Base-by-base conservation (phyloP, 2,329 filamentous ascomycete genomes). In the Ceratocystiopsis sp. region DNA sequence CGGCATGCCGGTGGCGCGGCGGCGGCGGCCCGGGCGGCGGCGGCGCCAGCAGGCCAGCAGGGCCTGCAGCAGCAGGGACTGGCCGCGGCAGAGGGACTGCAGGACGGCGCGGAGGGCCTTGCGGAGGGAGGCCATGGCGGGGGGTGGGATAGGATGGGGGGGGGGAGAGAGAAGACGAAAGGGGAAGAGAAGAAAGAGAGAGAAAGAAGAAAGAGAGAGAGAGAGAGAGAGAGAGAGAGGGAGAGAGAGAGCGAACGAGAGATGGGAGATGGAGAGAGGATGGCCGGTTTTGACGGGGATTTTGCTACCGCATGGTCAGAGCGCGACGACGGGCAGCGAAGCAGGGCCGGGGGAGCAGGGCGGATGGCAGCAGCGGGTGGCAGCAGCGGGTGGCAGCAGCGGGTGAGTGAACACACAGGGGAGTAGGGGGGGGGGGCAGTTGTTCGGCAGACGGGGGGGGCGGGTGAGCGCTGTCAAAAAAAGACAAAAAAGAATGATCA, bases 31-130 rank as follows among this genome's bases (percentile, higher is more conserved):
- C 36, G 21, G 25, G 4, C 36, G n/a, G 21, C 32, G 64, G 45
- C 57, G 61, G 37, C 67, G 57, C 68, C 70, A 74, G 53, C 69
- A 69, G 46, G 68, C 61, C 46, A 78, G 57, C 29, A 78, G 60
- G 41, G 71, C 69, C 53, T 73, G 66, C 46, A 78, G 56, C 48
- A 78, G 59, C 48, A 78, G 59, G 41, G 72, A 73, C 59, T 71
- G 76, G 51, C 74, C 74, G 42, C 67, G 65, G 41, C 75, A 60
- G 44, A 78, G 62, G 51, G 70, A 73, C 60, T 67, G 74, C 55
- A 76, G 58, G 46, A 70, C 72, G 49, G 69, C 63, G 47, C 72
- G 52, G 52, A 78, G 59, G 40, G 65, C 64, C 57, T 68, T 68
- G 50, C 65, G 69, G 52, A 78, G 60, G 41, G 63, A 65, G 55